Percentiles rank a stretch among this genome's conserved stretches.
phyloP scores from a whole-genome alignment of 177 flowering plant species.

The Vitis hybrid region DNA sequence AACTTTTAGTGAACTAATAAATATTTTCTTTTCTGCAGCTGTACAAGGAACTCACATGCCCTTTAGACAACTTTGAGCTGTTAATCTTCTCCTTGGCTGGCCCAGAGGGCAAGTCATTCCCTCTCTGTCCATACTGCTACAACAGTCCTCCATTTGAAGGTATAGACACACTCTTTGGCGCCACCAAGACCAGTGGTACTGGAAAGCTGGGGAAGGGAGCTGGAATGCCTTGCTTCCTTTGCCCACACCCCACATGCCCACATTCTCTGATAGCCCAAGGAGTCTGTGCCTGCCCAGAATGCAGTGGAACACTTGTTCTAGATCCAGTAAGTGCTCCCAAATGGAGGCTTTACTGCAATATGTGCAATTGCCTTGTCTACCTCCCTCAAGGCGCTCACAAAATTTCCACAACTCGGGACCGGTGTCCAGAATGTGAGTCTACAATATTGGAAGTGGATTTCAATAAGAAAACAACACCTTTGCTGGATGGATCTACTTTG shows the following conservation, averaged over 20 bases:
- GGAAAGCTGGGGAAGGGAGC: slow-evolving; percentile 69
- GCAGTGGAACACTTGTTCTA: slow-evolving; percentile 83
- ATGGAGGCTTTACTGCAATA: slow-evolving; percentile 90
- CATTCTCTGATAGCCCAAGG: slow-evolving; percentile 88
- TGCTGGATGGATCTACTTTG: slow-evolving; percentile 79
- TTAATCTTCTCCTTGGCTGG: slow-evolving; percentile 80
- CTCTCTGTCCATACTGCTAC: slow-evolving; percentile 95
- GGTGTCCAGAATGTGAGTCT: slow-evolving; percentile 82
- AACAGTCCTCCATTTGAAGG: slow-evolving; percentile 97
- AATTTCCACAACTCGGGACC: slow-evolving; percentile 66
- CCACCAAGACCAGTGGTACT: slow-evolving; percentile 33
- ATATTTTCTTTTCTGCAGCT: slow-evolving; percentile 44
- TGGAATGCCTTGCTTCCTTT: slow-evolving; percentile 94
- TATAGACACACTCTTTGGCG: slow-evolving; percentile 55
- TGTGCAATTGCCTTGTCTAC: slow-evolving; percentile 83
- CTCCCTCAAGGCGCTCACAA: slow-evolving; percentile 92
- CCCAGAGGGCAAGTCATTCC: slow-evolving; percentile 89
- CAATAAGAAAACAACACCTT: slow-evolving; percentile 89
- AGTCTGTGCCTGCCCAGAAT: slow-evolving; percentile 98
- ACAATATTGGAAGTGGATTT: slow-evolving; percentile 83
- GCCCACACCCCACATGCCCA: slow-evolving; percentile 90
- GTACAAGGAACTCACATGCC: slow-evolving; percentile 93
- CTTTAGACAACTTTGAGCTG: slow-evolving; percentile 91
- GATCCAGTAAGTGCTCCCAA: slow-evolving; percentile 98
- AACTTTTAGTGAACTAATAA: not conserved